Evolutionary conservation across 78 protist genomes (phyloP).

Genomic region (Chrysochromulina parva): DNA sequence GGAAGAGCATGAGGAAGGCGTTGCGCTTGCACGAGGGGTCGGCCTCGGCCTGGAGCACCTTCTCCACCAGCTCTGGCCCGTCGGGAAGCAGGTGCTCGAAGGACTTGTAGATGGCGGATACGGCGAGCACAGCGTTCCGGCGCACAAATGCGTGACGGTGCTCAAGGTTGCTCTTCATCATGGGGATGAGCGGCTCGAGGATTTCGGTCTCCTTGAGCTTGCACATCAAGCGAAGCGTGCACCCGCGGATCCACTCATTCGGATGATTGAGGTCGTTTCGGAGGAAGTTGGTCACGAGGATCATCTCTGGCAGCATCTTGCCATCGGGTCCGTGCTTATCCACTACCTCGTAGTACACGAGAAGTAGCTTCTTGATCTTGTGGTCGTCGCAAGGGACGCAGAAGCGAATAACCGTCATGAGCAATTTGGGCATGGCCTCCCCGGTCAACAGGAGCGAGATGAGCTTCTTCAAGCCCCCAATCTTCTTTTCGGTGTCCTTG

Average conservation of each 20-base stretch:
- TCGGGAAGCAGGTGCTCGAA: conserved; percentile 86
- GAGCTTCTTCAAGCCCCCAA: conserved; percentile 51
- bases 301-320: conserved; percentile 90
- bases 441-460: conserved; percentile 73
- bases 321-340: conserved; percentile 88
- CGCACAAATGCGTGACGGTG: conserved; percentile 71
- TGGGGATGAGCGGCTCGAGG: conserved; percentile 86
- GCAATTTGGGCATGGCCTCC: conserved; percentile 69
- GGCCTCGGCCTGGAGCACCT: conserved; percentile 66
- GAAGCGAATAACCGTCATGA: conserved; percentile 86
- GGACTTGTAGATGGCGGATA: conserved; percentile 67
- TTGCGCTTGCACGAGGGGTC: conserved; percentile 89
- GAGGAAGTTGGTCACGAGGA: conserved; percentile 70
- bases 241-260: conserved; percentile 94
- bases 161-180: conserved; percentile 71
- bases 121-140: conserved; percentile 92
- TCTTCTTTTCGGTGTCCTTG: conserved; percentile 11
- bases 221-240: conserved; percentile 91
- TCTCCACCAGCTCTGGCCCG: conserved; percentile 84
- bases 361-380: conserved; percentile 86
- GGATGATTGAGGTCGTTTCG: conserved; percentile 84
- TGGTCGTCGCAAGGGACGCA: conserved; percentile 85
- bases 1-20: conserved; percentile 92
- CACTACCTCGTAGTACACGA: conserved; percentile 89
- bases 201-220: conserved; percentile 86